Evolutionary conservation across 2,329 filamentous ascomycete genomes (phyloP).

Genomic region (Dissoconium aciculare): DNA sequence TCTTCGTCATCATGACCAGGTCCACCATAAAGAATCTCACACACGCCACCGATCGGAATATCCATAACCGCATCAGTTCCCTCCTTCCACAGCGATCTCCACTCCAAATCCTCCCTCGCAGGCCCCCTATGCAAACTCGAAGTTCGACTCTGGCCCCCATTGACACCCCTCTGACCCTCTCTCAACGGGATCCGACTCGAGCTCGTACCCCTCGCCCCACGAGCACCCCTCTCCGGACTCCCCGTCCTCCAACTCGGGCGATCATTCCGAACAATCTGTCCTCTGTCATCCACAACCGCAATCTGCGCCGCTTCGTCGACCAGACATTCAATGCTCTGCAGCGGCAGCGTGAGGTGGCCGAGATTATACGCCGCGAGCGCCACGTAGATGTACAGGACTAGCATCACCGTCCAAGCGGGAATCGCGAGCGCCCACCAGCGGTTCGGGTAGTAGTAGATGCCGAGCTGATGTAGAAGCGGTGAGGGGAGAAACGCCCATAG

Average conservation of each 20-base stretch:
- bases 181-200: slow-evolving; percentile 2
- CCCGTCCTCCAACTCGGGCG: slow-evolving; percentile 15
- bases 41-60: slow-evolving; percentile 84
- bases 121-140: slow-evolving; percentile 20
- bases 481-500: slow-evolving; percentile 85
- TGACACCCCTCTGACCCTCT: slow-evolving; percentile 24
- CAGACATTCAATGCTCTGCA: slow-evolving; percentile 71
- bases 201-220: slow-evolving; percentile 1
- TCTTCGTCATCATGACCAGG: slow-evolving; percentile 11
- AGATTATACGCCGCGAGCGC: slow-evolving; percentile 85
- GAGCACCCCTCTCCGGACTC: slow-evolving; percentile 15
- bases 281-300: slow-evolving; percentile 62
- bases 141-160: slow-evolving; percentile 24
- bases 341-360: slow-evolving; percentile 67
- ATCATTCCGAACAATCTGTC: slow-evolving; percentile 35
- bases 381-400: slow-evolving; percentile 82
- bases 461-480: slow-evolving; percentile 79
- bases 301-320: slow-evolving; percentile 82
- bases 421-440: slow-evolving; percentile 95
- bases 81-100: slow-evolving; percentile 74
- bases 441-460: slow-evolving; percentile 93
- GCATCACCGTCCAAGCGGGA: slow-evolving; percentile 77
- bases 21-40: slow-evolving; percentile 73
- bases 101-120: slow-evolving; percentile 39
- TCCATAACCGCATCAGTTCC: slow-evolving; percentile 97